Conservation (phyloP, 306 rosid species). For the Cicer chorassanicum region DNA sequence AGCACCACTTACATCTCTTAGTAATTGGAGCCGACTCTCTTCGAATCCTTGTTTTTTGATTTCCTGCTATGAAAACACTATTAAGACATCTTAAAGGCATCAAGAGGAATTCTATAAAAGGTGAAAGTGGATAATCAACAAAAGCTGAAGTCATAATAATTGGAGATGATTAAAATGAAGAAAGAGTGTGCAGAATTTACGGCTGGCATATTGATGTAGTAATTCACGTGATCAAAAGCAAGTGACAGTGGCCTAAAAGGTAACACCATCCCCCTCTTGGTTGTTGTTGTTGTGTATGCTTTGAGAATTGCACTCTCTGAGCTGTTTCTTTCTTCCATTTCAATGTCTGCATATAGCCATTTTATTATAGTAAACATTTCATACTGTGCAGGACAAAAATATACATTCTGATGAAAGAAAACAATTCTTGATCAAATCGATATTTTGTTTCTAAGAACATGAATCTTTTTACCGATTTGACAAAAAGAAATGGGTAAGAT, state of each 20-base stretch:
- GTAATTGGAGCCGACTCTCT: constrained; percentile 52
- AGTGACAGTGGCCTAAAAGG: constrained; percentile 60
- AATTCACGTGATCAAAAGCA: constrained; percentile 57
- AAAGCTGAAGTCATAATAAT: constrained; percentile 13
- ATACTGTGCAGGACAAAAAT: background rate
- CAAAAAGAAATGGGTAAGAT: constrained; percentile 36
- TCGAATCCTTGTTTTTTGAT: constrained; percentile 52
- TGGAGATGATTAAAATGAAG: constrained; percentile 33
- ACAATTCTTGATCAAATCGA: background rate
- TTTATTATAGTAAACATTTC: constrained; percentile 29
- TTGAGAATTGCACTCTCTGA: constrained; percentile 40
- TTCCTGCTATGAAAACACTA: constrained; percentile 47
- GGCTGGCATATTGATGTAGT: constrained; percentile 60
- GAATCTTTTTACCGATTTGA: constrained; percentile 1
- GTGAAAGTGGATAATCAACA: background rate
- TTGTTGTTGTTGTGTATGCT: constrained; percentile 33
- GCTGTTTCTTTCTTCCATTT: constrained; percentile 39
- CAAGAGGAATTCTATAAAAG: constrained; percentile 25
- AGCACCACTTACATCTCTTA: constrained; percentile 58
- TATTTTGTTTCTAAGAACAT: constrained; percentile 9
- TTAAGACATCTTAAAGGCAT: constrained; percentile 16
- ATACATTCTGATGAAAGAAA: constrained; percentile 18
- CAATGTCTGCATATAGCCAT: constrained; percentile 46
- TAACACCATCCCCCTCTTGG: constrained; percentile 58
- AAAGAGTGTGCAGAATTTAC: constrained; percentile 44